Evolutionary conservation across 2,329 filamentous ascomycete species (phyloP).

Genomic region (Phaeosphaeriaceae sp.): DNA sequence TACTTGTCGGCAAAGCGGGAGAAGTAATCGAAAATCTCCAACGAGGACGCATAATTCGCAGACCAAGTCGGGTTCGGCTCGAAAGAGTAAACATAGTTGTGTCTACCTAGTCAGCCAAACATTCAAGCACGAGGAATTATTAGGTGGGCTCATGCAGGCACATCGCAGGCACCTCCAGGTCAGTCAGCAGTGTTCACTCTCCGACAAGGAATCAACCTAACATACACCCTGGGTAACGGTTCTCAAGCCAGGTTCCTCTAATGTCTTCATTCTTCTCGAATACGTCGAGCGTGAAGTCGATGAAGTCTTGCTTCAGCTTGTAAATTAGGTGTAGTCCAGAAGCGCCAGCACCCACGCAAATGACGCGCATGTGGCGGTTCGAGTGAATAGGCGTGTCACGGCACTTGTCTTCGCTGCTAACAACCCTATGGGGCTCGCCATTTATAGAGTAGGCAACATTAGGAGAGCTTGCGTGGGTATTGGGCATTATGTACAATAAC

Average conservation of each 20-base stretch:
- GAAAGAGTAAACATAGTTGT: slow-evolving; percentile 60
- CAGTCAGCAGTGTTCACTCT: no score
- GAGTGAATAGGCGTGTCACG: slow-evolving; percentile 38
- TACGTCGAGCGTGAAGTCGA: slow-evolving; percentile 50
- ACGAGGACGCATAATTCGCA: slow-evolving; percentile 51
- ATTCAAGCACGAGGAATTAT: no score
- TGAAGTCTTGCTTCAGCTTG: slow-evolving; percentile 55
- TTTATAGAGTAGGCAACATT: no score
- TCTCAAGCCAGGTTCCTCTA: slow-evolving; percentile 61
- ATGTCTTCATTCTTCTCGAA: slow-evolving; percentile 59
- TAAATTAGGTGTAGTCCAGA: slow-evolving; percentile 57
- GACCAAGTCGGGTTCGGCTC: slow-evolving; percentile 55
- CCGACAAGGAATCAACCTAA: no score
- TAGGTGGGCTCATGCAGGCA: slow-evolving; percentile 31
- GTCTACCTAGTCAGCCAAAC: slow-evolving; percentile 17
- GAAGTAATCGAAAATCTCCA: slow-evolving; percentile 54
- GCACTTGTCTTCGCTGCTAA: no score
- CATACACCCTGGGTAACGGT: slow-evolving; percentile 52
- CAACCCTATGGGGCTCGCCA: no score
- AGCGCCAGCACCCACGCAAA: slow-evolving; percentile 58
- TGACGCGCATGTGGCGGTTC: slow-evolving; percentile 44
- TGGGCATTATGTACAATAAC: no score
- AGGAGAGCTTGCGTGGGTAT: no score
- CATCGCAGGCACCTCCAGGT: slow-evolving; percentile 54
- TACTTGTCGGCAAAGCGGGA: slow-evolving; percentile 51